phyloP scores from a whole-genome alignment of 23 red algal species.

The Gracilaria vermiculophylla region DNA sequence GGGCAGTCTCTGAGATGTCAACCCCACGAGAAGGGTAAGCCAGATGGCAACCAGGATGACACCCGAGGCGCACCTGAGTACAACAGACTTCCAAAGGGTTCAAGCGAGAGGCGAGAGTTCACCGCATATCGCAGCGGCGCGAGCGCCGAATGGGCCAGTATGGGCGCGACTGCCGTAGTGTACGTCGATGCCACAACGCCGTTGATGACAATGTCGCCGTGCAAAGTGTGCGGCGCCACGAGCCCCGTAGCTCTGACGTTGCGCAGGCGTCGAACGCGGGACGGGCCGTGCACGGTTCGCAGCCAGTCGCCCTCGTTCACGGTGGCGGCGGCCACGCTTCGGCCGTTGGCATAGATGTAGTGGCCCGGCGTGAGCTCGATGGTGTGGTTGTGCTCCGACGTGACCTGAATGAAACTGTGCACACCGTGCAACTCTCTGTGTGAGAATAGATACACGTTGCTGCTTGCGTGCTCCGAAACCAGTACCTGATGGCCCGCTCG shows the following conservation, averaged over 20 bases:
- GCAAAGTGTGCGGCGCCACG: slow-evolving; percentile 46
- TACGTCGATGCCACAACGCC: slow-evolving; percentile 32
- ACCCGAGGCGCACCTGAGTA: slow-evolving; percentile 5
- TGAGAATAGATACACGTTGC: slow-evolving; percentile 33
- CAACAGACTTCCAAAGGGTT: slow-evolving; percentile 13
- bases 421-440: slow-evolving; percentile 20
- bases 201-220: slow-evolving; percentile 55
- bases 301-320: slow-evolving; percentile 25
- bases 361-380: slow-evolving; percentile 37
- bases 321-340: not conserved
- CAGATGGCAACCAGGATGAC: not conserved
- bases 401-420: slow-evolving; percentile 16
- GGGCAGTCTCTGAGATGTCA: too few species aligned
- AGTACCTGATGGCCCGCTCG: not conserved
- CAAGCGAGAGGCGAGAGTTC: not conserved
- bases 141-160: slow-evolving; percentile 23
- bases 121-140: slow-evolving; percentile 9
- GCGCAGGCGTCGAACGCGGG: not conserved
- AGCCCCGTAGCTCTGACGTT: not conserved
- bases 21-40: not conserved
- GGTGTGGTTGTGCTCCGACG: not conserved
- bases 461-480: not conserved
- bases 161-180: slow-evolving; percentile 12
- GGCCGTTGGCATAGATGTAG: slow-evolving; percentile 49
- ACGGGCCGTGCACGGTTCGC: slow-evolving; percentile 19